Evolutionary conservation across 140 eudicot genomes (phyloP), one percentile per base, ranked within the genome.

Genomic region (Cichorium intybus): DNA sequence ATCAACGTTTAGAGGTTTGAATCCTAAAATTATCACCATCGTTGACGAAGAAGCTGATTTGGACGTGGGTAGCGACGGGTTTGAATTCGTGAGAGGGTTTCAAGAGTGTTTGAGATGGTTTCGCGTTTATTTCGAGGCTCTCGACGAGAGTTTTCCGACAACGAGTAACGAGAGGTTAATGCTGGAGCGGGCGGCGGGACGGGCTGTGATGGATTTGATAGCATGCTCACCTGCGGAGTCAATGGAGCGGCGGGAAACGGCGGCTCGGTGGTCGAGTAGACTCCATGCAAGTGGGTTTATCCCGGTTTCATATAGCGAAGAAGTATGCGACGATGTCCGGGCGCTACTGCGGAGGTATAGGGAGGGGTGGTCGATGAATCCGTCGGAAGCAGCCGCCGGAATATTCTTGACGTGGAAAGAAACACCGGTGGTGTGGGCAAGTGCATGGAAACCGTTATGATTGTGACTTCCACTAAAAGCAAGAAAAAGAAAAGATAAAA

Each of bases 351-450:
- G 95, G 81, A 82, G 99, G 91, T 93, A 93, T 27, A 89, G 75
- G 65, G 99, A 88, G 21, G 99, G 99, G 24, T 93, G 99, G 99
- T 56, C 90, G 53, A 88, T 88, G 96, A 71, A 57, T 15, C 79
- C 73, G 75, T 58, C 86, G 35, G 34, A 79, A 0, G 48, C 64
- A 9, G 62, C 71, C 16, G 84, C 94, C 88, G 99, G 99, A 70
- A 80, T 93, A 62, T 93, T 83, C 82, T 77, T 93, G 81, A 54
- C 82, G 56, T 93, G 99, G 95, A 89, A 85, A 75, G 99, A 89
- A 54, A 93, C 81, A 75, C 82, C 97, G 86, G 99, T 89, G 82
- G 95, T 93, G 77, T 93, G 99, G 99, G 97, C 99, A 12, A 85
- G 97, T 75, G 97, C 97, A 70, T 93, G 99, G 99, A 86, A 71